Base-by-base conservation (phyloP, 441 rosid species). In the Codiaeum variegatum region DNA sequence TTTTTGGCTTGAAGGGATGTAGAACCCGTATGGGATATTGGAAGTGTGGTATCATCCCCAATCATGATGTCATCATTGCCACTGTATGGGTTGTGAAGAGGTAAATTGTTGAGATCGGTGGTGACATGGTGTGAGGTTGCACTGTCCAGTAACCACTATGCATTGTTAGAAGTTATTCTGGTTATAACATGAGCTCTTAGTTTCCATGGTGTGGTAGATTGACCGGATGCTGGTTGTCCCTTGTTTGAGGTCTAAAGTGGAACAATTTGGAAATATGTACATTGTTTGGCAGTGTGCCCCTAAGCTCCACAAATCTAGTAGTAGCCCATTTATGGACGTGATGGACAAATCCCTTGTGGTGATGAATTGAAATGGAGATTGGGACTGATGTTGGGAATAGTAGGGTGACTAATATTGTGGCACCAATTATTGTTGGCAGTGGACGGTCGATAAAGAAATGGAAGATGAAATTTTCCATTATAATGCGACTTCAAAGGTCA, bases 331-430 rank as follows among this genome's bases (percentile, higher is more conserved):
- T 47, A 52, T 28, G 62, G 61, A 0, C 19, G 6, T 49, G 28
- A 10, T 51, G 72, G 62, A 51, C n/a, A 24, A 24, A 0, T 26
- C 0, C n/a, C 34, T 42, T 12, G 1, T 12, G 3, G 67, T 4
- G 13, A 10, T 0, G 67, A 0, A 1, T 16, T 0, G 6, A 13
- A n/a, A 19, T 11, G 1, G 2, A 0, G 0, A 0, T 2, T 5
- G 0, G 1, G 3, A 16, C 3, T 0, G 0, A 34, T 16, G 7
- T 66, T 66, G 12, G 28, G 19, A 16, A 23, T 9, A 11, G 32
- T 10, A 0, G 69, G 56, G n/a, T n/a, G n/a, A n/a, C n/a, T n/a
- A n/a, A n/a, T n/a, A n/a, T n/a, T n/a, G n/a, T n/a, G n/a, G n/a
- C n/a, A n/a, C n/a, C n/a, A n/a, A n/a, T n/a, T n/a, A n/a, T n/a